Percentiles rank a stretch among this genome's conserved stretches.
phyloP scores from a whole-genome alignment of 2,329 filamentous ascomycete species.

The Gremmenia infestans region DNA sequence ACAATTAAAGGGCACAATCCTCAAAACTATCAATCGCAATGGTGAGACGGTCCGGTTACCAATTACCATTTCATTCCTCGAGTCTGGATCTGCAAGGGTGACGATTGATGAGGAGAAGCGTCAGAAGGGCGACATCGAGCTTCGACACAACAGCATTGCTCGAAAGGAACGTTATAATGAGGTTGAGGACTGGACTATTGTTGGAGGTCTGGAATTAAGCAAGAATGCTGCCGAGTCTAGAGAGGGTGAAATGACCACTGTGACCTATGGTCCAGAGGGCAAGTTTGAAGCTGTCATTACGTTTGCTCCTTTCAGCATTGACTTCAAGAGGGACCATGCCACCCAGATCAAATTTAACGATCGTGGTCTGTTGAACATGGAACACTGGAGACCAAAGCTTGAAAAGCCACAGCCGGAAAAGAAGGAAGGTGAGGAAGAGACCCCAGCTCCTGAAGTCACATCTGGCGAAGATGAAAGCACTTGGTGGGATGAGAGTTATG shows the following conservation, averaged over 20 bases:
- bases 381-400: slow-evolving; percentile 89
- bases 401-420: slow-evolving; percentile 43
- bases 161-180: slow-evolving; percentile 96
- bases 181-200: slow-evolving; percentile 77
- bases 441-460: slow-evolving; percentile 28
- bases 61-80: slow-evolving; percentile 79
- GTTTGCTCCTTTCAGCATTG: slow-evolving; percentile 76
- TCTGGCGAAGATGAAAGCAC: slow-evolving; percentile 73
- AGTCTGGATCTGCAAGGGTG: slow-evolving; percentile 83
- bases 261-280: slow-evolving; percentile 72
- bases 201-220: slow-evolving; percentile 72
- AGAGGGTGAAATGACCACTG: slow-evolving; percentile 62
- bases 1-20: slow-evolving; percentile 70
- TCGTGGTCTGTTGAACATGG: slow-evolving; percentile 83
- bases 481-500: slow-evolving; percentile 97
- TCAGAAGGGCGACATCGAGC: slow-evolving; percentile 79
- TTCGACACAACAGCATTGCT: slow-evolving; percentile 77
- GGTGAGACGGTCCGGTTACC: slow-evolving; percentile 73
- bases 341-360: slow-evolving; percentile 87
- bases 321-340: slow-evolving; percentile 78
- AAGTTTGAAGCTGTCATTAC: slow-evolving; percentile 79
- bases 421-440: slow-evolving; percentile 40
- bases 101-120: slow-evolving; percentile 89
- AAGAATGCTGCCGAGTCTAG: slow-evolving; percentile 65
- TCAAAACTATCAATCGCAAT: slow-evolving; percentile 67